Evolutionary conservation across 2,329 filamentous ascomycete genomes (phyloP).

Genomic region (Basipetospora chlamydospora): DNA sequence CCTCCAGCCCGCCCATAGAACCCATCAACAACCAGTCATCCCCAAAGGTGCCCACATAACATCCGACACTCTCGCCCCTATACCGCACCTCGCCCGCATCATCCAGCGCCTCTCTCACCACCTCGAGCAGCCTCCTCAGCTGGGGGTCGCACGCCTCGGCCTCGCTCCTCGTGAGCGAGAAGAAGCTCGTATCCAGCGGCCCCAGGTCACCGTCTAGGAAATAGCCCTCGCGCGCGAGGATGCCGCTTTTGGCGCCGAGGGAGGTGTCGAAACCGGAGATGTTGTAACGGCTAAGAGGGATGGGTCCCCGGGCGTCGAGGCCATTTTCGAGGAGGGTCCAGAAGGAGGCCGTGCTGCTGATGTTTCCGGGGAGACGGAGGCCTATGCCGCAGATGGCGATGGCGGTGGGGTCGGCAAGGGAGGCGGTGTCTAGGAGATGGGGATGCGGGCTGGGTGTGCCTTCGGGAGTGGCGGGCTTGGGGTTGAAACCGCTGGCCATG

Average conservation of each 20-base stretch:
- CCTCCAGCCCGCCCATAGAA: too few species aligned
- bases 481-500: conserved; percentile 1
- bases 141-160: conserved; percentile 16
- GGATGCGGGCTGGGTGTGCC: too few species aligned
- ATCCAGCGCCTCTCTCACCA: conserved; percentile 11
- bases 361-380: conserved; percentile 16
- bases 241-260: conserved; percentile 10
- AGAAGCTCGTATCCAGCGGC: conserved; percentile 18
- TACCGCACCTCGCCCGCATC: conserved; percentile 6
- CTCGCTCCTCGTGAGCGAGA: conserved; percentile 13
- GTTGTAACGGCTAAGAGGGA: conserved; percentile 15
- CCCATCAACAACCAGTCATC: conserved; percentile 7
- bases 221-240: conserved; percentile 8
- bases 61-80: conserved; percentile 5
- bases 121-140: conserved; percentile 16
- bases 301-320: conserved; percentile 10
- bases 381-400: conserved; percentile 12
- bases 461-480: background rate
- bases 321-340: conserved; percentile 19
- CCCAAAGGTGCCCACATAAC: conserved; percentile 9
- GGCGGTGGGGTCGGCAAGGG: conserved; percentile 20
- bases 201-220: conserved; percentile 12
- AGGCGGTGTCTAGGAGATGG: too few species aligned
- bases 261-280: conserved; percentile 8
- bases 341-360: conserved; percentile 12